phyloP scores from a whole-genome alignment of 2,329 filamentous ascomycete genomes.

The Cercospora zeina region DNA sequence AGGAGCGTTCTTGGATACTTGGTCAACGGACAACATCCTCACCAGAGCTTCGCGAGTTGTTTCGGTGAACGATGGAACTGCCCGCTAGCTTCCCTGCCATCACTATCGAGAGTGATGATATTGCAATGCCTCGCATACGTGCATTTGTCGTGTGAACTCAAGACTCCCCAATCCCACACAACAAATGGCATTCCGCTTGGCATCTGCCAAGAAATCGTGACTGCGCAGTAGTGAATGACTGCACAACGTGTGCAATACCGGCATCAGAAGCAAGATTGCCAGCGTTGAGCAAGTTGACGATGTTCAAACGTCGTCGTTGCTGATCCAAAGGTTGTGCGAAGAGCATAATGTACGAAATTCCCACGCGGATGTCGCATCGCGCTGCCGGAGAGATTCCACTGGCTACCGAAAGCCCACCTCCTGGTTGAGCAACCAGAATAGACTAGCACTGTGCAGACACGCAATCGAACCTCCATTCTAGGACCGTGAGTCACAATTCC shows the following conservation, averaged over 20 bases:
- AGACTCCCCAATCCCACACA: not conserved
- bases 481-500: not conserved
- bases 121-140: not conserved
- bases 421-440: constrained; percentile 9
- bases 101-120: not conserved
- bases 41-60: not conserved
- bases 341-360: constrained; percentile 11
- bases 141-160: not conserved
- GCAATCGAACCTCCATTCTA: not conserved
- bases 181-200: not conserved
- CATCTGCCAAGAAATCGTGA: not conserved
- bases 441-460: constrained; percentile 13
- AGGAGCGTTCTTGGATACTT: not conserved
- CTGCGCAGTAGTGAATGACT: not conserved
- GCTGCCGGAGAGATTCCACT: constrained; percentile 2
- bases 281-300: constrained; percentile 5
- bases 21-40: not conserved
- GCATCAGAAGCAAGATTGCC: constrained; percentile 14
- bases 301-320: constrained; percentile 8
- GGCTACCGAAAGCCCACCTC: not conserved
- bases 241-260: constrained; percentile 9
- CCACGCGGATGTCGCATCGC: constrained; percentile 9
- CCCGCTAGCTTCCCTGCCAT: not conserved
- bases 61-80: not conserved
- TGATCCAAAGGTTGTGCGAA: constrained; percentile 11